These are phyloP conservation scores for Exophiala oligosperma DNA, from an alignment of 2,329 filamentous ascomycete species.

Conservation along the genomic window DNA sequence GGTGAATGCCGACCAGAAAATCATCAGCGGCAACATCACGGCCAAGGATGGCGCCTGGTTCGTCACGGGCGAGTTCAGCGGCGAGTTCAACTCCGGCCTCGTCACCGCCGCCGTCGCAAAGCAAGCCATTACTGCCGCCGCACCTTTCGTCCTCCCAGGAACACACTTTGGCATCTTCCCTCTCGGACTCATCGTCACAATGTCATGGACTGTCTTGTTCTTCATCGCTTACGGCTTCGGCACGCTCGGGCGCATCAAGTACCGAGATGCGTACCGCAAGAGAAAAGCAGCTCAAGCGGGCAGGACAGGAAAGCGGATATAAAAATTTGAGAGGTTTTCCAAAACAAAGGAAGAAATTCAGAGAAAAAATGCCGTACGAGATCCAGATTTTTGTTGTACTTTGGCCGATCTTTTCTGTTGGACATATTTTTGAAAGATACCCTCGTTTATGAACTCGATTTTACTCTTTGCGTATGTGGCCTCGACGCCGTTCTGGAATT, in stretches of 20 bases:
- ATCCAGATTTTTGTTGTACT: too few relatives aligned
- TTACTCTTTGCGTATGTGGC: too few relatives aligned
- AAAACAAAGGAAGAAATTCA: too few relatives aligned
- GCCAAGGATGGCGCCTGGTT: constrained; percentile 37
- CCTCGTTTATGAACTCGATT: constrained; percentile 5
- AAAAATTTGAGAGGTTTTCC: neutral
- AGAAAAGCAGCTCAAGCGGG: constrained; percentile 24
- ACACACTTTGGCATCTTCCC: constrained; percentile 35
- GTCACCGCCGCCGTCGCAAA: constrained; percentile 28
- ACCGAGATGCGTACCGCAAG: constrained; percentile 35
- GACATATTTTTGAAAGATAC: neutral
- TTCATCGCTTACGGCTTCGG: constrained; percentile 35
- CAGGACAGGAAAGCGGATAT: constrained; percentile 25
- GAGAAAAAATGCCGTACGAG: too few relatives aligned
- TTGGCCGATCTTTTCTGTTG: neutral
- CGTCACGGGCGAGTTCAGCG: constrained; percentile 35
- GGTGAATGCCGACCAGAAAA: constrained; percentile 18
- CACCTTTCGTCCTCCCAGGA: constrained; percentile 36
- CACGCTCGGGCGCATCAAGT: constrained; percentile 35
- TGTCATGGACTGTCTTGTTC: constrained; percentile 35
- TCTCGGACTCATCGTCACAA: constrained; percentile 35
- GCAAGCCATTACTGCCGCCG: constrained; percentile 29
- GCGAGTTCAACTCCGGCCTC: constrained; percentile 23
- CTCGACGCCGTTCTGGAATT: neutral
- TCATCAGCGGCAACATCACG: constrained; percentile 33